These are phyloP conservation scores for Knoxdaviesia proteae DNA, from an alignment of 2,329 filamentous ascomycete genomes.

Conservation along the genomic window DNA sequence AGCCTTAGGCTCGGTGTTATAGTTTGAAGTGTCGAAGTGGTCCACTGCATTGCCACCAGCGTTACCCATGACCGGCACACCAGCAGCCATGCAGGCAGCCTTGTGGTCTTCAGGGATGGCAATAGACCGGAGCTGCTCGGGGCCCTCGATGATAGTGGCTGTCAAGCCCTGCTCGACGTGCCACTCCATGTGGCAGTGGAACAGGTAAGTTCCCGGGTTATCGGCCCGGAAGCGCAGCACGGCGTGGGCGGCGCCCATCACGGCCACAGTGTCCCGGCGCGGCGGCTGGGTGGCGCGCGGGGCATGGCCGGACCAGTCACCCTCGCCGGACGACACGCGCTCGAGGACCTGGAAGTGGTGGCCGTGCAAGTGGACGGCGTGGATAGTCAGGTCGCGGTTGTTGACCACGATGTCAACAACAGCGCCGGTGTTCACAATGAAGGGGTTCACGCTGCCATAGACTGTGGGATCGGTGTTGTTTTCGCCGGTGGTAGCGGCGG, in stretches of 20 bases:
- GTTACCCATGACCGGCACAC: conserved; percentile 35
- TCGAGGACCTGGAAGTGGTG: conserved; percentile 33
- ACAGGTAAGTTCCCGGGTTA: conserved; percentile 32
- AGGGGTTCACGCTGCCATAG: conserved; percentile 22
- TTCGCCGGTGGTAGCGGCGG: conserved; percentile 35
- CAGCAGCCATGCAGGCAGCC: conserved; percentile 20
- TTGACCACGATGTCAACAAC: conserved; percentile 27
- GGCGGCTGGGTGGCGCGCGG: conserved; percentile 14
- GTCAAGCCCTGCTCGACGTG: conserved; percentile 38
- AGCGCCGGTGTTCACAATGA: conserved; percentile 16
- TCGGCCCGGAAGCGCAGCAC: conserved; percentile 29
- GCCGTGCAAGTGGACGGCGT: conserved; percentile 32
- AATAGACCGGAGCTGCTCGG: conserved; percentile 31
- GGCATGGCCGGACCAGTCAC: conserved; percentile 14
- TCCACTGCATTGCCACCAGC: conserved; percentile 43
- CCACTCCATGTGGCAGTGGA: conserved; percentile 42
- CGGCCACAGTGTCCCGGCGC: conserved; percentile 16
- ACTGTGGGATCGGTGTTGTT: conserved; percentile 19
- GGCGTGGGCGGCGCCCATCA: conserved; percentile 21
- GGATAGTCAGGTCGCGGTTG: conserved; percentile 22
- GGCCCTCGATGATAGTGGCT: conserved; percentile 33
- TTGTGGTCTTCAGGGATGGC: conserved; percentile 38
- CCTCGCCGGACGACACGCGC: conserved; percentile 14
- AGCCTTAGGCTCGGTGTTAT: conserved; percentile 7
- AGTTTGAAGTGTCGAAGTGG: conserved; percentile 23